Evolutionary conservation across 768 basidiomycete genomes (phyloP).

Genomic region (Mycena crocata): DNA sequence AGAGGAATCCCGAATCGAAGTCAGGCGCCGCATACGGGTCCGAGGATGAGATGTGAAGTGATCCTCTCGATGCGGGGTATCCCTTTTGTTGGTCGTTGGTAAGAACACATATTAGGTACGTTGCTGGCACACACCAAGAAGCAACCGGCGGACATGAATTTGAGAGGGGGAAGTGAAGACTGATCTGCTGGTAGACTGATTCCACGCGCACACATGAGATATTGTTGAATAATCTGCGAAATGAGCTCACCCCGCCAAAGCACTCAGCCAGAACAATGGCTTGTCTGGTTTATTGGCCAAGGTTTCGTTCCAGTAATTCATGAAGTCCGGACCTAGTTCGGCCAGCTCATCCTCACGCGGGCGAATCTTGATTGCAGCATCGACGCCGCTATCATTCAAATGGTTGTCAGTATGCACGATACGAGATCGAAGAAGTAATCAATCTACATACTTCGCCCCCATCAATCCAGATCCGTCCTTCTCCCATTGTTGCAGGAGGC

Average conservation of each 20-base stretch:
- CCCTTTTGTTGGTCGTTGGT: background rate
- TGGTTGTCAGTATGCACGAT: too few relatives aligned
- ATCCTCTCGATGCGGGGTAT: too few relatives aligned
- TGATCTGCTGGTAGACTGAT: too few relatives aligned
- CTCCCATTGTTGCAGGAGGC: constrained; percentile 41
- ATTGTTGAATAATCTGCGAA: too few relatives aligned
- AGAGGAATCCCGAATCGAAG: background rate
- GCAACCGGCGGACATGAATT: too few relatives aligned
- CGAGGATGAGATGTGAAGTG: background rate
- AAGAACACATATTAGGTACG: too few relatives aligned
- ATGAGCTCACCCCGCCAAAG: background rate
- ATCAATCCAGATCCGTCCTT: constrained; percentile 48
- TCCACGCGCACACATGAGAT: too few relatives aligned
- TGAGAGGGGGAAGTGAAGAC: too few relatives aligned
- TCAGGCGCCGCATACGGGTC: background rate
- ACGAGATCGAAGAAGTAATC: too few relatives aligned
- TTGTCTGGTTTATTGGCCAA: constrained; percentile 50
- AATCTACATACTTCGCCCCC: constrained; percentile 48
- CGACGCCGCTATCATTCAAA: constrained; percentile 21
- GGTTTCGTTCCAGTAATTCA: constrained; percentile 35
- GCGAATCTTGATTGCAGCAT: constrained; percentile 40
- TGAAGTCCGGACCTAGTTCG: constrained; percentile 35
- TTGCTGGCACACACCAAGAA: too few relatives aligned
- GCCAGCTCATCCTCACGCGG: constrained; percentile 35
- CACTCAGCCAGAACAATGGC: constrained; percentile 47